These are phyloP conservation scores for Lasiosphaeria miniovina DNA, from an alignment of 495 filamentous ascomycete species.

Conservation along the genomic window DNA sequence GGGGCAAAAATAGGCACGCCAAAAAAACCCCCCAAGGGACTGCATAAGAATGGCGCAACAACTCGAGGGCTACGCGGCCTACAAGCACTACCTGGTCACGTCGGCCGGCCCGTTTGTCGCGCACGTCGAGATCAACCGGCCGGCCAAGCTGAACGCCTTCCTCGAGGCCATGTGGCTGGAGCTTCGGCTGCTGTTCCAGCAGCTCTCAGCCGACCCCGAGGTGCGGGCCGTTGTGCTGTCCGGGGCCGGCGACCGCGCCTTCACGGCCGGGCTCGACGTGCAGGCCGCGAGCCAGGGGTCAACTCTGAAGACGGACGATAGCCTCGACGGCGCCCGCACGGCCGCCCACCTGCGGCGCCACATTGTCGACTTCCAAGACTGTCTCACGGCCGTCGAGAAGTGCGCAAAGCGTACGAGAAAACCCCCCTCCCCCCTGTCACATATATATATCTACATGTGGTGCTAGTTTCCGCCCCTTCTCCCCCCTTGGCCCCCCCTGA, in stretches of 20 bases:
- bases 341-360: constrained; percentile 62
- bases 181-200: constrained; percentile 66
- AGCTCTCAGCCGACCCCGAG: constrained; percentile 67
- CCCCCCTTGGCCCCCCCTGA: not conserved
- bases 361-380: constrained; percentile 74
- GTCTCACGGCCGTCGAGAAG: constrained; percentile 70
- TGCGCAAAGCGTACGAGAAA: constrained; percentile 76
- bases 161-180: constrained; percentile 88
- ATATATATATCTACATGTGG: not conserved
- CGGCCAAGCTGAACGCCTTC: constrained; percentile 89
- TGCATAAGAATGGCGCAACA: constrained; percentile 19
- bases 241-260: constrained; percentile 78
- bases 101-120: constrained; percentile 72
- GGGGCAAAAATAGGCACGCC: not conserved
- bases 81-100: constrained; percentile 73
- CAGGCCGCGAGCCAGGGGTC: constrained; percentile 54
- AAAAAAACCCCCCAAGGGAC: not conserved
- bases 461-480: not conserved
- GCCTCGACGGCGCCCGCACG: constrained; percentile 61
- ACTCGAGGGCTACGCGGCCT: constrained; percentile 36
- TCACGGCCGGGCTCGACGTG: constrained; percentile 83
- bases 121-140: constrained; percentile 90
- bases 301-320: constrained; percentile 28
- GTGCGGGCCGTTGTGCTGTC: constrained; percentile 80
- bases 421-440: not conserved